A percentile compares a stretch with the other conserved stretches of the same genome.
These are phyloP conservation scores for Adansonia gregorii DNA, from an alignment of 441 rosid genomes.

Conservation along the genomic window DNA sequence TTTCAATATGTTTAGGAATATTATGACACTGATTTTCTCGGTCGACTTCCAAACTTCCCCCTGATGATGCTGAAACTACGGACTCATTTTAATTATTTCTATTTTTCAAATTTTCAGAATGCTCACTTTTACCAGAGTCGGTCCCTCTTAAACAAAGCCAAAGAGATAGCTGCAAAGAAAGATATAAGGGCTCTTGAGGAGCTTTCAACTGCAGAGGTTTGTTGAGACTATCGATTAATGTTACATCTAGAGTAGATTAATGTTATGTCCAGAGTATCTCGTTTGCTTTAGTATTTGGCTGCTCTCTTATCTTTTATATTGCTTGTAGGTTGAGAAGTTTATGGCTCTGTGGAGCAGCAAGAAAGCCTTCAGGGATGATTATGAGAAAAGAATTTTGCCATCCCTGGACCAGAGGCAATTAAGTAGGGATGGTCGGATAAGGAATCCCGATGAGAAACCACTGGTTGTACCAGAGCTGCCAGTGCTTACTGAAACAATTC, in stretches of 20 bases:
- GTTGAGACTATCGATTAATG: constrained; percentile 29
- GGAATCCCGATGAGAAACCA: constrained; percentile 89
- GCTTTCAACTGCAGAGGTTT: constrained; percentile 53
- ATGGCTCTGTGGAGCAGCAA: constrained; percentile 65
- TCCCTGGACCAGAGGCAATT: constrained; percentile 69
- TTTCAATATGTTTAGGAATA: not conserved
- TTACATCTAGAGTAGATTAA: not conserved
- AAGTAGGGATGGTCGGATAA: constrained; percentile 71
- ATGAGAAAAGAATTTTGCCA: constrained; percentile 60
- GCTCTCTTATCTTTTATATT: constrained; percentile 31
- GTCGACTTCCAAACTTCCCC: not conserved
- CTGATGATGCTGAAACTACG: too few species aligned
- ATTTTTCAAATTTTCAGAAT: constrained; percentile 44
- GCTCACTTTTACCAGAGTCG: constrained; percentile 48
- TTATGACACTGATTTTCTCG: not conserved
- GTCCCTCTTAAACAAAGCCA: constrained; percentile 45
- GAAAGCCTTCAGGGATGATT: constrained; percentile 69
- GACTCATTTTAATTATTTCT: not conserved
- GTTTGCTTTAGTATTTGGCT: constrained; percentile 18
- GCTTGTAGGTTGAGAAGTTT: constrained; percentile 70
- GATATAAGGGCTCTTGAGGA: constrained; percentile 56
- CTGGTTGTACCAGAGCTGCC: constrained; percentile 43
- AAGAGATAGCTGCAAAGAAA: constrained; percentile 54
- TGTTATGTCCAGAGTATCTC: not conserved
- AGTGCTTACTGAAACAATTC: constrained; percentile 40